Conservation (phyloP, 2,329 filamentous ascomycete species). For the Neofusicoccum umdonicola region DNA sequence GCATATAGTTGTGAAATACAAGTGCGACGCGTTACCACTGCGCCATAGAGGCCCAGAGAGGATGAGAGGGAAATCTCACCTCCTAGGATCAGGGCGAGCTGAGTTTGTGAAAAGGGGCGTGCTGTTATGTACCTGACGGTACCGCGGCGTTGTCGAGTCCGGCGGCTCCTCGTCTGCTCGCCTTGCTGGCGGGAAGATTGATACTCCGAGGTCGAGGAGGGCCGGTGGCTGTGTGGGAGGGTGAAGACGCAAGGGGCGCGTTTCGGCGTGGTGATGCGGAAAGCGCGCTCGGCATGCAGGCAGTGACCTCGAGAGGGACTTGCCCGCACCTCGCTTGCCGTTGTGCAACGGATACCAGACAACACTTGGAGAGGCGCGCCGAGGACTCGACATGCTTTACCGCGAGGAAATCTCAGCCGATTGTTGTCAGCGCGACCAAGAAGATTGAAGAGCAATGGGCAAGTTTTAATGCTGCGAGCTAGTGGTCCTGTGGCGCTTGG, state of each 20-base stretch:
- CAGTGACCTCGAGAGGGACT: not conserved
- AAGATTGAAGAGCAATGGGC: too few species aligned
- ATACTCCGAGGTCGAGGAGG: too few species aligned
- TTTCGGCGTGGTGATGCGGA: not conserved
- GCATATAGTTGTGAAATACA: conserved; percentile 8
- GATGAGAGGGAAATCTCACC: not conserved
- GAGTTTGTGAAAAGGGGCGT: not conserved
- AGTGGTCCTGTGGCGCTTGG: too few species aligned
- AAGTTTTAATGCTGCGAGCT: too few species aligned
- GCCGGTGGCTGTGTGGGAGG: not conserved
- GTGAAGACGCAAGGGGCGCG: not conserved
- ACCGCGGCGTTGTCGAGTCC: not conserved
- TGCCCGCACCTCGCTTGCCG: not conserved
- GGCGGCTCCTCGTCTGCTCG: too few species aligned
- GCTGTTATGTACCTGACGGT: not conserved
- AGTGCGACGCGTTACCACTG: conserved; percentile 18
- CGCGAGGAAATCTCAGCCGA: too few species aligned
- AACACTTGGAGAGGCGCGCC: not conserved
- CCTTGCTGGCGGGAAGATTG: too few species aligned
- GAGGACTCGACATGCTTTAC: too few species aligned
- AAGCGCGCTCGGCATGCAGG: not conserved
- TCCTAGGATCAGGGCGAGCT: conserved; percentile 12
- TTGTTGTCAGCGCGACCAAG: too few species aligned
- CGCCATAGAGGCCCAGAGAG: conserved; percentile 13
- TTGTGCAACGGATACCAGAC: not conserved